These are phyloP conservation scores for Naganishia friedmannii DNA, from an alignment of 768 basidiomycete genomes.

Conservation along the genomic window DNA sequence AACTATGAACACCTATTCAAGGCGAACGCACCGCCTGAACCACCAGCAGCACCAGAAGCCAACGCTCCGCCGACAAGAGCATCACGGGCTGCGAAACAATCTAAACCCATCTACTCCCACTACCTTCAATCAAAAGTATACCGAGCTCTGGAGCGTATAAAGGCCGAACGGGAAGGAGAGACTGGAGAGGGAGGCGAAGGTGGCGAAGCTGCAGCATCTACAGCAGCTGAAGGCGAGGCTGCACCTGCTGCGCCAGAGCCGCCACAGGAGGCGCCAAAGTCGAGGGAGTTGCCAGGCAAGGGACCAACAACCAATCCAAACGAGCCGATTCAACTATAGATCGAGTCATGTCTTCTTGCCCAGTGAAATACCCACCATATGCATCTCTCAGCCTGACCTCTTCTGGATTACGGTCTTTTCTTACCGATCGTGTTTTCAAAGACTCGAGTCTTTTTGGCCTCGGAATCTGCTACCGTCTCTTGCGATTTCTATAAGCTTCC, in stretches of 20 bases:
- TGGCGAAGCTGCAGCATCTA: conserved; percentile 8
- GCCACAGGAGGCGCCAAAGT: conserved; percentile 10
- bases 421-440: too few relatives aligned
- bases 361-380: not conserved
- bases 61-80: conserved; percentile 39
- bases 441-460: too few relatives aligned
- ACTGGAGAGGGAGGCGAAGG: conserved; percentile 26
- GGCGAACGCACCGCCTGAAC: conserved; percentile 72
- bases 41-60: conserved; percentile 55
- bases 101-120: conserved; percentile 62
- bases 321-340: conserved; percentile 22
- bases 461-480: too few relatives aligned
- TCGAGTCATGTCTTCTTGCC: not conserved
- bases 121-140: conserved; percentile 98
- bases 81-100: conserved; percentile 30
- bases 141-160: conserved; percentile 87
- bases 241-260: conserved; percentile 8
- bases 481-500: too few relatives aligned
- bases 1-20: conserved; percentile 91
- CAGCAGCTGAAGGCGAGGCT: not conserved
- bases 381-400: conserved; percentile 3
- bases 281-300: conserved; percentile 8
- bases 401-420: too few relatives aligned
- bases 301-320: conserved; percentile 18
- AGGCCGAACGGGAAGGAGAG: conserved; percentile 65